These are phyloP conservation scores for Cairneyella variabilis DNA, from an alignment of 495 filamentous ascomycete species.

Conservation along the genomic window DNA sequence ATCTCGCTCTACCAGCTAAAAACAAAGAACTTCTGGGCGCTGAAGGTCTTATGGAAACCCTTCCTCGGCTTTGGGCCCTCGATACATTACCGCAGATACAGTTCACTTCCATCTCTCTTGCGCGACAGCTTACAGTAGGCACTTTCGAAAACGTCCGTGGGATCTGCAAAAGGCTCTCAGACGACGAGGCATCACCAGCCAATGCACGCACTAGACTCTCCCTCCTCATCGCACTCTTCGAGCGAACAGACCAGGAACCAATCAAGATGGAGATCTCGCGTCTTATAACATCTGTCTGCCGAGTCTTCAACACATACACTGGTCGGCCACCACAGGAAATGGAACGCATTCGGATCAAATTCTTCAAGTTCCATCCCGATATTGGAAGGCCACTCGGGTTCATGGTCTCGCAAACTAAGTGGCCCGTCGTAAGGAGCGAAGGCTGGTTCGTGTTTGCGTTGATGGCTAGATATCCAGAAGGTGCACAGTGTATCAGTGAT, in stretches of 20 bases:
- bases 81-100: slow-evolving; percentile 64
- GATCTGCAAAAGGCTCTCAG: slow-evolving; percentile 38
- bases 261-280: slow-evolving; percentile 74
- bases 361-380: slow-evolving; percentile 49
- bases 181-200: slow-evolving; percentile 36
- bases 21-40: slow-evolving; percentile 59
- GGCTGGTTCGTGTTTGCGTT: slow-evolving; percentile 72
- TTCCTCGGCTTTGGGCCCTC: slow-evolving; percentile 58
- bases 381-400: slow-evolving; percentile 52
- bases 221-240: slow-evolving; percentile 53
- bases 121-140: slow-evolving; percentile 59
- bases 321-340: slow-evolving; percentile 19
- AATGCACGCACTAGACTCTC: slow-evolving; percentile 51
- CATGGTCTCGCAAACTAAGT: slow-evolving; percentile 65
- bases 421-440: slow-evolving; percentile 67
- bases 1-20: slow-evolving; percentile 62
- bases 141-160: slow-evolving; percentile 53
- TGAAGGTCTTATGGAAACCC: slow-evolving; percentile 43
- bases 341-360: slow-evolving; percentile 34
- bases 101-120: slow-evolving; percentile 63
- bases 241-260: slow-evolving; percentile 56
- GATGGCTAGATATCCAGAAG: slow-evolving; percentile 51
- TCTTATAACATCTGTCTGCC: slow-evolving; percentile 59
- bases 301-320: slow-evolving; percentile 48
- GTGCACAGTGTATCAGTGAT: slow-evolving; percentile 45